Conservation (phyloP, 371 early-diverging fungal species). For the Apophysomyces variabilis region DNA sequence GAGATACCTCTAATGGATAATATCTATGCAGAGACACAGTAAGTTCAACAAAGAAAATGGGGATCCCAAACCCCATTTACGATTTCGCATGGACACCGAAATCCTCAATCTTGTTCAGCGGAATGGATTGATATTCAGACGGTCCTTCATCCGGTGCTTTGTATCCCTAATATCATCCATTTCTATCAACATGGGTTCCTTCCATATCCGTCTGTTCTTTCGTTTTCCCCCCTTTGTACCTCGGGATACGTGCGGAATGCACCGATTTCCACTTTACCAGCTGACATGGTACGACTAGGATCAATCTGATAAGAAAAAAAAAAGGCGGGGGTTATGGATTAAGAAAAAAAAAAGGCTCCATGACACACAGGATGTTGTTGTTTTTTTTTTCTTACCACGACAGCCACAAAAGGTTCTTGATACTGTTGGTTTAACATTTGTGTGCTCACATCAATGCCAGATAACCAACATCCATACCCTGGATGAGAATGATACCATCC, state of each 20-base stretch:
- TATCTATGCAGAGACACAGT: slow-evolving; percentile 53
- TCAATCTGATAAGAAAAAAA: slow-evolving; percentile 72
- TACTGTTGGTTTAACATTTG: slow-evolving; percentile 95
- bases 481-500: slow-evolving; percentile 99
- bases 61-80: slow-evolving; percentile 34
- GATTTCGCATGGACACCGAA: slow-evolving; percentile 95
- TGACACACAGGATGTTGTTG: not conserved
- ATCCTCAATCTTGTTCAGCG: slow-evolving; percentile 94
- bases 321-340: too few relatives aligned
- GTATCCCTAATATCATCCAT: slow-evolving; percentile 59
- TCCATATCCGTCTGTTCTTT: not conserved
- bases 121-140: slow-evolving; percentile 85
- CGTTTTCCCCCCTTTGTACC: slow-evolving; percentile 37
- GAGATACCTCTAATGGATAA: slow-evolving; percentile 89
- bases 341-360: not conserved
- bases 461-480: slow-evolving; percentile 99
- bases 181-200: not conserved
- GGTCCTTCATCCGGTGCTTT: slow-evolving; percentile 76
- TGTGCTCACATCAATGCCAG: slow-evolving; percentile 97
- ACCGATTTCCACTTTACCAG: slow-evolving; percentile 97
- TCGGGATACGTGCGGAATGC: slow-evolving; percentile 97
- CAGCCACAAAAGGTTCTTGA: slow-evolving; percentile 95
- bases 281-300: slow-evolving; percentile 94
- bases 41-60: slow-evolving; percentile 8
- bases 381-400: slow-evolving; percentile 68